Evolutionary conservation across 495 filamentous ascomycete genomes (phyloP).

Genomic region (Penicillium argentinense): DNA sequence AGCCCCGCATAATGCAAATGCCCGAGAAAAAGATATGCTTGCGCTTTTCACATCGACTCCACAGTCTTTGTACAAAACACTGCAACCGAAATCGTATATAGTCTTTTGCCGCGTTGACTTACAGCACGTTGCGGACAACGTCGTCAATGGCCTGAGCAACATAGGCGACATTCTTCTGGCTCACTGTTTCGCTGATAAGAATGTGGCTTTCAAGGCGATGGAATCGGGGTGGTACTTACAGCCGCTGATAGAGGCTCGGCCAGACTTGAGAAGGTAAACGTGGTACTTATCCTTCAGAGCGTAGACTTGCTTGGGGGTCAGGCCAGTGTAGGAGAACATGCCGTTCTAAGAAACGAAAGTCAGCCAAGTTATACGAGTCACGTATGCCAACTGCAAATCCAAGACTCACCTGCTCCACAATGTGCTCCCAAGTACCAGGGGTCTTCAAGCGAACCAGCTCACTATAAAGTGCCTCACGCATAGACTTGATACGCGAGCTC

Average conservation of each 20-base stretch:
- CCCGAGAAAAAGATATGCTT: too few species aligned
- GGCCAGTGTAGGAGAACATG: conserved; percentile 55
- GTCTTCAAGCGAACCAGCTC: conserved; percentile 44
- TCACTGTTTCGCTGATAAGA: conserved; percentile 43
- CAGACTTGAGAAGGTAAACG: conserved; percentile 50
- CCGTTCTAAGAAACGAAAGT: conserved; percentile 36
- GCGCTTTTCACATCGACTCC: too few species aligned
- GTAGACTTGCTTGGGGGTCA: conserved; percentile 45
- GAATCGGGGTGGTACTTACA: conserved; percentile 29
- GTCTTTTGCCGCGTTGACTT: conserved; percentile 6
- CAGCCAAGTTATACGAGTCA: too few species aligned
- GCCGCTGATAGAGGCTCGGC: conserved; percentile 49
- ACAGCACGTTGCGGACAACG: conserved; percentile 44
- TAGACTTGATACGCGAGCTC: conserved; percentile 50
- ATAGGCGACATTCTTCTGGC: conserved; percentile 49
- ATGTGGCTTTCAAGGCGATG: too few species aligned
- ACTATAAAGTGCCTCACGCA: conserved; percentile 46
- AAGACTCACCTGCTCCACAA: conserved; percentile 42
- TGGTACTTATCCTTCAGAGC: conserved; percentile 49
- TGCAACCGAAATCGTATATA: not conserved
- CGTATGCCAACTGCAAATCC: not conserved
- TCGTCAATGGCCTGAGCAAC: conserved; percentile 49
- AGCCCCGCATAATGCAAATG: conserved; percentile 16
- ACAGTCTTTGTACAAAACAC: not conserved
- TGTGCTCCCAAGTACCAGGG: conserved; percentile 52